Base-by-base conservation (phyloP, 805 yeast genomes). In the Cyberlindnera bimundalis region DNA sequence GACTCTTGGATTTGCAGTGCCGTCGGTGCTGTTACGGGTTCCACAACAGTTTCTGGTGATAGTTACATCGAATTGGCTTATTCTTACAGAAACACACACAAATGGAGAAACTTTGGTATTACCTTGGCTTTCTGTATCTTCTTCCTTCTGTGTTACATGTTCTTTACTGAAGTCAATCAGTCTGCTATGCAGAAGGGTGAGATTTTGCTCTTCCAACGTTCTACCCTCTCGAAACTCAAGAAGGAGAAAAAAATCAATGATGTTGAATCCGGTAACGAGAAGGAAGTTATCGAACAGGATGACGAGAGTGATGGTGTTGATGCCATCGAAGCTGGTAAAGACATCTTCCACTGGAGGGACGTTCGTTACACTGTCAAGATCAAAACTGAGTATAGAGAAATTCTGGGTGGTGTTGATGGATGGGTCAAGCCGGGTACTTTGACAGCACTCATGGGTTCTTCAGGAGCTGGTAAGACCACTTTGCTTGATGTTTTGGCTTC, bases 381-480 rank as follows among this genome's bases (percentile, higher is more conserved):
- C 50, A 78, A 80, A 54, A 62, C 62, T 29, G 85, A 75, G 47
- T 68, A 76, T 19, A 69, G 88, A 55, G 69, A 79, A 44, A 74
- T 84, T 46, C 64, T 84, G 55, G 68, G 70, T 46, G 71, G 75
- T 45, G 84, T 84, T 42, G 85, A 81, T 56, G 93, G 91, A 35
- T 84, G 85, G 84, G 89, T 84, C 31, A 80, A 81, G 56, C 90
- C 90, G 8, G 90, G 90, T 48, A 82, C 87, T 35, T 65, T 84
- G 55, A 84, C 90, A 38, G 93, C 91, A 4, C 62, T 79, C 35
- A 78, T 79, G 84, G 86, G 87, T 51, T 79, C 82, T 15, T 78
- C 88, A 28, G 89, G 89, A 65, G 89, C 90, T 45, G 90, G 90
- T 70, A 82, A 82, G 58, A 83, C 90, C 15, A 82, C 89, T 7